A percentile compares a stretch with the other conserved stretches of the same genome.
phyloP scores from a whole-genome alignment of 805 yeast genomes.

The Candida nonsorbophila region DNA sequence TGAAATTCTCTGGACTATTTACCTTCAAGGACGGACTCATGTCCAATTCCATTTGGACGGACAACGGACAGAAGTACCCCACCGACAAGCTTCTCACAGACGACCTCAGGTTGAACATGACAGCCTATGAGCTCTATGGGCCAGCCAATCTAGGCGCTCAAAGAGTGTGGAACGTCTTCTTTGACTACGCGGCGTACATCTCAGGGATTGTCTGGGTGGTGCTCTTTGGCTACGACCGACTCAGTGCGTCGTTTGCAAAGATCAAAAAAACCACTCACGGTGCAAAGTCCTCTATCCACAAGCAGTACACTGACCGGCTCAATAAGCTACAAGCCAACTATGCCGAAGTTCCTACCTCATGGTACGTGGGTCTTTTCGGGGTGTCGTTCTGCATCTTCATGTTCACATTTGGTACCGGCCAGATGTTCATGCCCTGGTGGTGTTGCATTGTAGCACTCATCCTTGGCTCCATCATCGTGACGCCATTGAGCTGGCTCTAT shows the following conservation, averaged over 20 bases:
- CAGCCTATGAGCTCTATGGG: slow-evolving; percentile 42
- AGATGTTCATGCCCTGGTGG: slow-evolving; percentile 39
- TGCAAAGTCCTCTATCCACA: slow-evolving; percentile 7
- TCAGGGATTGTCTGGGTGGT: slow-evolving; percentile 45
- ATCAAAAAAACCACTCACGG: slow-evolving; percentile 4
- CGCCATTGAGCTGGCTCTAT: slow-evolving; percentile 46
- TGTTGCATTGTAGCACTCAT: slow-evolving; percentile 38
- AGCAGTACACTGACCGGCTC: slow-evolving; percentile 34
- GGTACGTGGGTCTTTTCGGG: slow-evolving; percentile 35
- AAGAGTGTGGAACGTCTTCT: slow-evolving; percentile 46
- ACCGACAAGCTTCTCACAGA: slow-evolving; percentile 33
- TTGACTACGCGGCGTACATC: slow-evolving; percentile 48
- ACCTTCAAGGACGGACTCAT: slow-evolving; percentile 35
- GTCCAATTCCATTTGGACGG: slow-evolving; percentile 39
- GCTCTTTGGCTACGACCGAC: slow-evolving; percentile 27
- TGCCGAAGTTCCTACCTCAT: slow-evolving; percentile 36
- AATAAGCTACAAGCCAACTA: slow-evolving; percentile 35
- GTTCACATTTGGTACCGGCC: slow-evolving; percentile 24
- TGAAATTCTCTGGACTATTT: slow-evolving; percentile 36
- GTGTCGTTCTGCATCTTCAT: slow-evolving; percentile 31
- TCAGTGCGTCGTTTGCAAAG: slow-evolving; percentile 12
- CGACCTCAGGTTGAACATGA: slow-evolving; percentile 35
- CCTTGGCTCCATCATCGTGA: slow-evolving; percentile 42
- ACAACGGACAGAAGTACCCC: slow-evolving; percentile 38
- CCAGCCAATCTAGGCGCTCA: slow-evolving; percentile 45